Conservation (phyloP, 1,284 basidiomycete genomes). For the Leccinum pachyderme region DNA sequence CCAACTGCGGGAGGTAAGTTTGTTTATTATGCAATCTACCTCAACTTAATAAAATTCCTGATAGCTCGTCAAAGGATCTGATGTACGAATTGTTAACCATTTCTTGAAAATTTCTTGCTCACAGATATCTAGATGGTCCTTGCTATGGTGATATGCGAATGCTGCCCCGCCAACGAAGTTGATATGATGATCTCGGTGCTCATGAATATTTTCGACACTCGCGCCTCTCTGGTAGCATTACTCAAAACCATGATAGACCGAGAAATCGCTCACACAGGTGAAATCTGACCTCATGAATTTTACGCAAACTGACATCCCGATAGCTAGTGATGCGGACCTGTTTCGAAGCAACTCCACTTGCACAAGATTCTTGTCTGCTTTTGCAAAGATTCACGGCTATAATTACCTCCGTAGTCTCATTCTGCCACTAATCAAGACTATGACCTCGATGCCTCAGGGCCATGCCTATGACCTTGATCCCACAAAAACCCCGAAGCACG, state of each 20-base stretch:
- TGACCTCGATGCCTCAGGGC: conserved; percentile 70
- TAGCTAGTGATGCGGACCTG: conserved; percentile 75
- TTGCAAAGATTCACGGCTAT: conserved; percentile 86
- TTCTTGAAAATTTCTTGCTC: conserved; percentile 4
- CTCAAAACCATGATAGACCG: conserved; percentile 83
- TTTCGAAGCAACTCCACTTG: conserved; percentile 88
- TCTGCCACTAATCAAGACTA: conserved; percentile 71
- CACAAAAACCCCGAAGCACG: conserved; percentile 56
- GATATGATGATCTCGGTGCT: conserved; percentile 86
- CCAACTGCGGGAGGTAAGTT: conserved; percentile 64
- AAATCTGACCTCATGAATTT: conserved; percentile 10
- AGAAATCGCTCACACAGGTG: conserved; percentile 78
- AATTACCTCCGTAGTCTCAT: conserved; percentile 81
- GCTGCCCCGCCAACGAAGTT: conserved; percentile 74
- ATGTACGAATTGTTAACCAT: conserved; percentile 42
- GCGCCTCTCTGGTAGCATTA: conserved; percentile 68
- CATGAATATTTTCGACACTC: conserved; percentile 82
- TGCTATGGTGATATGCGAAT: conserved; percentile 83
- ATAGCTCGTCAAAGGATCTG: conserved; percentile 71
- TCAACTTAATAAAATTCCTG: conserved; percentile 6
- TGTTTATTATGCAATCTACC: neutral
- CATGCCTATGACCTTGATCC: conserved; percentile 82
- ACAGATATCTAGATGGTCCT: conserved; percentile 57
- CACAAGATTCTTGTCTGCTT: conserved; percentile 80
- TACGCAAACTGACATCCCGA: conserved; percentile 9